A percentile compares a stretch with the other conserved stretches of the same genome.
Evolutionary conservation across 805 yeast species (phyloP).

Genomic region (Candida jianshihensis): DNA sequence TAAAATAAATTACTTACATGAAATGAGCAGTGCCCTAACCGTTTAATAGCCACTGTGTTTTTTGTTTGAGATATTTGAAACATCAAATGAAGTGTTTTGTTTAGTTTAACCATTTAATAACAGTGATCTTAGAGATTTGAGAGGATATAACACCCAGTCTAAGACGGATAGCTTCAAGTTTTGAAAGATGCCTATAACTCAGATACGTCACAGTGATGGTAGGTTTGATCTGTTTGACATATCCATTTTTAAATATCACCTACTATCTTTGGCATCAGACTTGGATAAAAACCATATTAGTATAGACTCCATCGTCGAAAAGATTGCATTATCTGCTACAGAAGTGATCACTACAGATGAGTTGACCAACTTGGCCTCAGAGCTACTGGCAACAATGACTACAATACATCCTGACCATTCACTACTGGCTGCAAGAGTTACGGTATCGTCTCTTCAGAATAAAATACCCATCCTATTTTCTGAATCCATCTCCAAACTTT

Average conservation of each 20-base stretch:
- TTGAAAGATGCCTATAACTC: not conserved
- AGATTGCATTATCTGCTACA: constrained; percentile 1
- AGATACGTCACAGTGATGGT: not conserved
- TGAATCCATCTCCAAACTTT: constrained; percentile 66
- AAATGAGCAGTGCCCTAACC: not conserved
- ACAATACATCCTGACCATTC: constrained; percentile 98
- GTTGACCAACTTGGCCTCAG: constrained; percentile 80
- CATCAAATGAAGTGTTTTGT: not conserved
- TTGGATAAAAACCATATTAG: not conserved
- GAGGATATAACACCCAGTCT: too few species aligned
- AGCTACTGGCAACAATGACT: constrained; percentile 96
- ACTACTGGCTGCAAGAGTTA: constrained; percentile 89
- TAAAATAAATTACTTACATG: not conserved
- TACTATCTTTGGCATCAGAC: not conserved
- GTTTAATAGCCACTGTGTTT: not conserved
- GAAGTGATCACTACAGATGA: constrained; percentile 32
- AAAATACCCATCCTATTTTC: constrained; percentile 86
- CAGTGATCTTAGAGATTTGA: too few species aligned
- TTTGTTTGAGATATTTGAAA: not conserved
- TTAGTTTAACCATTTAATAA: too few species aligned
- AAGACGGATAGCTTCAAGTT: too few species aligned
- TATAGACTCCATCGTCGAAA: not conserved
- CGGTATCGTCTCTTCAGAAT: constrained; percentile 89
- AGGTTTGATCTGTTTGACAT: not conserved
- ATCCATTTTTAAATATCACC: not conserved